A percentile compares a stretch with the other conserved stretches of the same genome.
phyloP scores from a whole-genome alignment of 148 eudicot species.

The Silene uniflora region DNA sequence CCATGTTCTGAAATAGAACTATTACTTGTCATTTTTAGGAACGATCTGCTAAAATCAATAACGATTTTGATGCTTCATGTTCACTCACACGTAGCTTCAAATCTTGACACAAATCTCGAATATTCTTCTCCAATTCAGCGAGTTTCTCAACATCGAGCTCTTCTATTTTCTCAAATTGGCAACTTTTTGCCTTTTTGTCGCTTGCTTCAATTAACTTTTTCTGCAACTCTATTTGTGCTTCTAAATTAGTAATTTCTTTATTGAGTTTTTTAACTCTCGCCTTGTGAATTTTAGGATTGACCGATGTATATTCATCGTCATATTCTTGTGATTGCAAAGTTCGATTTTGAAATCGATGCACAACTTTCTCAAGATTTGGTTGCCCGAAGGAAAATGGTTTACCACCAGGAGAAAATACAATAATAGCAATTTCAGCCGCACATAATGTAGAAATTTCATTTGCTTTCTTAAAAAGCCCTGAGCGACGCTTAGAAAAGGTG shows the following conservation, averaged over 20 bases:
- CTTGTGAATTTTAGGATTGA: background rate
- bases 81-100: conserved; percentile 1
- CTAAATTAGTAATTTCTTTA: conserved; percentile 21
- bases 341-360: conserved; percentile 10
- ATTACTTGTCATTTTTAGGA: background rate
- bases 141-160: conserved; percentile 13
- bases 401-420: conserved; percentile 30
- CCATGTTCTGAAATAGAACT: background rate
- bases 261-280: conserved; percentile 6
- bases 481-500: conserved; percentile 30
- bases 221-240: conserved; percentile 18
- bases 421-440: conserved; percentile 20
- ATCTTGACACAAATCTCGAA: conserved; percentile 2
- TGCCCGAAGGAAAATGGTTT: conserved; percentile 33
- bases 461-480: conserved; percentile 32
- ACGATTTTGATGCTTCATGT: conserved; percentile 22
- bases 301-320: background rate
- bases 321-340: background rate
- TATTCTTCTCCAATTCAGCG: background rate
- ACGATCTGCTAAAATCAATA: conserved; percentile 21
- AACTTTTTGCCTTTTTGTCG: background rate
- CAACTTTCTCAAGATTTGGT: conserved; percentile 24
- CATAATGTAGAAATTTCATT: conserved; percentile 29
- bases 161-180: background rate
- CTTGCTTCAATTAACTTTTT: background rate